Percentiles rank a stretch among this genome's conserved stretches.
These are phyloP conservation scores for Amphibolis antarctica DNA, from an alignment of 106 monocot species.

Conservation along the genomic window DNA sequence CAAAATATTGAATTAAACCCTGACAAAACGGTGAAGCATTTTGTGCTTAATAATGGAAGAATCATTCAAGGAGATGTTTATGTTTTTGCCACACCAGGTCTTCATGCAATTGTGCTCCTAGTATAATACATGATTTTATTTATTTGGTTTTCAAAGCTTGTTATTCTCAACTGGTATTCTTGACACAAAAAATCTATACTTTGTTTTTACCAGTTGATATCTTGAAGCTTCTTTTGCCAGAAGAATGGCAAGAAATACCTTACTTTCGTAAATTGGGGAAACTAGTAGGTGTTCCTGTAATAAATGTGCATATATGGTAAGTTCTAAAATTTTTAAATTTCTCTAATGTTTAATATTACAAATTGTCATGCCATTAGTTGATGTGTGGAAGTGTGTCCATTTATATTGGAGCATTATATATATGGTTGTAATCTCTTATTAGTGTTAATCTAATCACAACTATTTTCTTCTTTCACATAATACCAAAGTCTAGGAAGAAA, in stretches of 20 bases:
- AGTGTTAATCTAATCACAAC: too few species aligned
- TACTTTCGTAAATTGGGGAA: constrained; percentile 84
- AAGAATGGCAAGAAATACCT: constrained; percentile 82
- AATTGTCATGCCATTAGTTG: too few species aligned
- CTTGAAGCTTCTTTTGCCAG: constrained; percentile 86
- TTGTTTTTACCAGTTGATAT: constrained; percentile 67
- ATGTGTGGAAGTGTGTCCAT: too few species aligned
- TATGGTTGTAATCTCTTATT: too few species aligned
- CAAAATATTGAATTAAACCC: constrained; percentile 80
- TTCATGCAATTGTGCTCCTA: not conserved
- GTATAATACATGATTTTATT: not conserved
- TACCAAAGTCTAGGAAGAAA: too few species aligned
- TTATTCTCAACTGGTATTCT: not conserved
- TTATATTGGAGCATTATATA: too few species aligned
- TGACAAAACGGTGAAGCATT: constrained; percentile 78
- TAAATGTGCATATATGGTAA: constrained; percentile 97
- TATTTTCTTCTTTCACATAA: too few species aligned
- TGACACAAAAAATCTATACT: not conserved
- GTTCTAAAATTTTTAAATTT: constrained; percentile 3
- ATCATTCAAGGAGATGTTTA: constrained; percentile 71
- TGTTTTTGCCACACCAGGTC: constrained; percentile 89
- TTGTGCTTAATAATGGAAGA: constrained; percentile 65
- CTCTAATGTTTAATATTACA: too few species aligned
- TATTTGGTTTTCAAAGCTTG: not conserved
- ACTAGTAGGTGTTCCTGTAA: constrained; percentile 94